Evolutionary conservation across 2,329 filamentous ascomycete genomes (phyloP).

Genomic region (Venturia carpophila): DNA sequence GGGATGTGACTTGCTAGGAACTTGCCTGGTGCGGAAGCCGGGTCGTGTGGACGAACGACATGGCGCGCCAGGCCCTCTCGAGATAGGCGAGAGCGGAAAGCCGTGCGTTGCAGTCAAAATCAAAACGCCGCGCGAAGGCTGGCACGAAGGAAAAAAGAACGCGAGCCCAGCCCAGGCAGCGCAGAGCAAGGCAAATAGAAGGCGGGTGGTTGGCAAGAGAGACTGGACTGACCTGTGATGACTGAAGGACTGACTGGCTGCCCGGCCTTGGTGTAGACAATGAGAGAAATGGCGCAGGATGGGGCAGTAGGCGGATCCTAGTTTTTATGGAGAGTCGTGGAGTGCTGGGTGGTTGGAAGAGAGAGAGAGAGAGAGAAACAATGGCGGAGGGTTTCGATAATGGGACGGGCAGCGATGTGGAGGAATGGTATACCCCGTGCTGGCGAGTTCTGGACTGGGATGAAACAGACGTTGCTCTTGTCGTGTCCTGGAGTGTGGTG

Average conservation of each 20-base stretch:
- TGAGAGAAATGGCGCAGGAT: background rate
- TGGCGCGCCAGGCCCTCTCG: constrained; percentile 26
- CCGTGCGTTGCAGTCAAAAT: constrained; percentile 13
- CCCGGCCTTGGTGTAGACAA: background rate
- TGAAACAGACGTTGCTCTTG: constrained; percentile 7
- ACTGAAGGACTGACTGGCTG: background rate
- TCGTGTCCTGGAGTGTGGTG: background rate
- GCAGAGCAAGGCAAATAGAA: background rate
- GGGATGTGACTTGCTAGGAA: constrained; percentile 33
- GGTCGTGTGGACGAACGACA: constrained; percentile 11
- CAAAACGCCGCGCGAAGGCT: constrained; percentile 13
- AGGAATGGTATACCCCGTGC: background rate
- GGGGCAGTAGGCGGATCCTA: background rate
- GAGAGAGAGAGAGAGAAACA: background rate
- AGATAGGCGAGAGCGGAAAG: constrained; percentile 34
- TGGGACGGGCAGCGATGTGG: background rate
- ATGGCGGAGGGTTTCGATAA: background rate
- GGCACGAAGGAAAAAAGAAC: constrained; percentile 7
- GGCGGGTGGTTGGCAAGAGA: background rate
- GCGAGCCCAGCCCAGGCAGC: background rate
- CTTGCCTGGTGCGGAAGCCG: constrained; percentile 14
- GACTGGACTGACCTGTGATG: constrained; percentile 10
- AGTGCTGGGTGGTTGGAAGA: background rate
- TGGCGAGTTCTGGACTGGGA: background rate
- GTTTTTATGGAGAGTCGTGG: constrained; percentile 5